Percentiles rank a stretch among this genome's conserved stretches.
These are phyloP conservation scores for Chaetomium globosum DNA, from an alignment of 2,329 filamentous ascomycete genomes.

Conservation along the genomic window DNA sequence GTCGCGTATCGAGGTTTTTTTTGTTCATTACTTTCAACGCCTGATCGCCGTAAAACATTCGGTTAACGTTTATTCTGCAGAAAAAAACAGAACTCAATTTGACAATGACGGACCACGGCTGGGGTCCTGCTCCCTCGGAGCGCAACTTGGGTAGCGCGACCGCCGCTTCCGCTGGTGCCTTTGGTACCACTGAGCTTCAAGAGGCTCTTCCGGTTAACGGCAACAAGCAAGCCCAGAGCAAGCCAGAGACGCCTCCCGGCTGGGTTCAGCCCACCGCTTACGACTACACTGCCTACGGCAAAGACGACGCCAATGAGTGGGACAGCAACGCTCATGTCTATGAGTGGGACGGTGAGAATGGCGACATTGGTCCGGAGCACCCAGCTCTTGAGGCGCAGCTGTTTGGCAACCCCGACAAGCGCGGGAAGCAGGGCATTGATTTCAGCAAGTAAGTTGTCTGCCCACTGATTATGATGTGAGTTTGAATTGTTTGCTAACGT, in stretches of 20 bases:
- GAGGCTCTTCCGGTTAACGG: constrained; percentile 38
- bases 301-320: constrained; percentile 43
- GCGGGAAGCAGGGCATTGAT: constrained; percentile 58
- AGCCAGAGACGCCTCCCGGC: constrained; percentile 36
- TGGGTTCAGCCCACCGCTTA: constrained; percentile 54
- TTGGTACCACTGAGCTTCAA: constrained; percentile 23
- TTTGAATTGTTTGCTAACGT: constrained; percentile 35
- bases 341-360: constrained; percentile 81
- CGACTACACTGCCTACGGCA: constrained; percentile 40
- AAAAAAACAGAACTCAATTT: constrained; percentile 10
- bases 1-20: background rate
- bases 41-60: background rate
- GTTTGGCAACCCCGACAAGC: constrained; percentile 63
- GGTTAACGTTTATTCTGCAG: constrained; percentile 2
- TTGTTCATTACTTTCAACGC: background rate
- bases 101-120: constrained; percentile 26
- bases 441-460: constrained; percentile 60
- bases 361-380: constrained; percentile 77
- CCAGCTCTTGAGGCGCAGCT: constrained; percentile 73
- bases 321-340: constrained; percentile 68
- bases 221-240: constrained; percentile 11
- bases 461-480: constrained; percentile 20
- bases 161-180: constrained; percentile 19
- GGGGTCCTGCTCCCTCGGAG: constrained; percentile 13
- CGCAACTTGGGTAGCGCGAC: background rate